These are phyloP conservation scores for Oryza australiensis DNA, from an alignment of 176 grass and related monocot species.

Conservation along the genomic window DNA sequence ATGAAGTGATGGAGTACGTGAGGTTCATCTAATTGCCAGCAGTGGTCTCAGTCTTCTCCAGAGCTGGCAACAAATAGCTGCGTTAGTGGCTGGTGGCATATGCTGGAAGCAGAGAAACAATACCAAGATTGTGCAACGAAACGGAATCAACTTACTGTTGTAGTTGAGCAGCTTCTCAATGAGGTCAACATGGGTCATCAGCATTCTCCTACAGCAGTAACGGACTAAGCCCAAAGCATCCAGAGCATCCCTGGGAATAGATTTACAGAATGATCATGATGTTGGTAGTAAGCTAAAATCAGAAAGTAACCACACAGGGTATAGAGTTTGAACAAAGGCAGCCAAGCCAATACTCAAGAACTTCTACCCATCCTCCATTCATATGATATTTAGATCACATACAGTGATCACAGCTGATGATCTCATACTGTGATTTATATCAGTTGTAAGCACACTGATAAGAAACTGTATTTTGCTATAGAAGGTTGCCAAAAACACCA, in stretches of 20 bases:
- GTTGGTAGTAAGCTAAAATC: background rate
- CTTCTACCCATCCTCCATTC: background rate
- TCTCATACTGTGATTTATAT: background rate
- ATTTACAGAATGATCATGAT: background rate
- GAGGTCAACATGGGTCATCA: conserved; percentile 99
- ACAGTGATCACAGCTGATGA: background rate
- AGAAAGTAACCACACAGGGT: background rate
- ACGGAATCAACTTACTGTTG: conserved; percentile 63
- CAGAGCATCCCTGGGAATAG: conserved; percentile 73
- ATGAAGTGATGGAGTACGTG: background rate
- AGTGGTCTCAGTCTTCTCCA: conserved; percentile 37
- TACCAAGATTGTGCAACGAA: background rate
- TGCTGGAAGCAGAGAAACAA: background rate
- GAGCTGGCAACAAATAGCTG: conserved; percentile 19
- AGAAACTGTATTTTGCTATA: background rate
- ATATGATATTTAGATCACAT: background rate
- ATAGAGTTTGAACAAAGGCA: background rate
- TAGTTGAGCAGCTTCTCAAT: conserved; percentile 97
- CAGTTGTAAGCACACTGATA: background rate
- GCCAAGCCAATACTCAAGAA: background rate
- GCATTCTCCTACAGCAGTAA: conserved; percentile 93
- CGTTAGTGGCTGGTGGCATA: conserved; percentile 6
- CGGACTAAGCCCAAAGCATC: conserved; percentile 83
- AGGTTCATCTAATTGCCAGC: conserved; percentile 17
- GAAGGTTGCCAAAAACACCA: background rate